A percentile compares a stretch with the other conserved stretches of the same genome.
Evolutionary conservation across 805 yeast species (phyloP).

Genomic region (Teunomyces atbi): DNA sequence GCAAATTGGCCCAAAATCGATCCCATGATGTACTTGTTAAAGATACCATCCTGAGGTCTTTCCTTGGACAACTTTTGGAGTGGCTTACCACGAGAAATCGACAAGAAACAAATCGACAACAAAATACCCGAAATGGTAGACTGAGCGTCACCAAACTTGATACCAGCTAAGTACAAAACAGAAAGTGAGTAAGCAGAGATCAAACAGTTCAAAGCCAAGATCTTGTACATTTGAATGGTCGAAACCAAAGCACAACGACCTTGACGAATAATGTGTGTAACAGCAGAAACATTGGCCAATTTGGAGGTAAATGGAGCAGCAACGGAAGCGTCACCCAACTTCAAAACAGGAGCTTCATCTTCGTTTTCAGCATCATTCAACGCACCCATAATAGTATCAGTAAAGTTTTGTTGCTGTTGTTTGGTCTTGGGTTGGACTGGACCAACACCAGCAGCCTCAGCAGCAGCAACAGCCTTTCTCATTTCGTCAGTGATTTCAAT

Average conservation of each 20-base stretch:
- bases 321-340: constrained; percentile 97
- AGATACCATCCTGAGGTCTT: constrained; percentile 97
- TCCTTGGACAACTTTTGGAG: constrained; percentile 83
- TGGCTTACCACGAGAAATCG: constrained; percentile 92
- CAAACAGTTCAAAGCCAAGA: constrained; percentile 92
- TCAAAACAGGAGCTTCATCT: constrained; percentile 90
- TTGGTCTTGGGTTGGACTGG: constrained; percentile 28
- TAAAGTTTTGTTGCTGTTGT: constrained; percentile 27
- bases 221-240: constrained; percentile 98
- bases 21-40: constrained; percentile 95
- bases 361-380: constrained; percentile 56
- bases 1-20: constrained; percentile 96
- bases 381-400: constrained; percentile 63
- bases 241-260: constrained; percentile 98
- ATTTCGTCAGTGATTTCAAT: constrained; percentile 74
- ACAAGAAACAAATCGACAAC: constrained; percentile 89
- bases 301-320: constrained; percentile 99
- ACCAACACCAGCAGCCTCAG: constrained; percentile 29
- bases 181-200: constrained; percentile 95
- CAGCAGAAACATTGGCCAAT: constrained; percentile 86
- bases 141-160: constrained; percentile 96
- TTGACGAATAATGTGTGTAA: constrained; percentile 90
- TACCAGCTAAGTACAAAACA: constrained; percentile 93
- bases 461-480: constrained; percentile 55
- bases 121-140: constrained; percentile 95